Evolutionary conservation across 768 basidiomycete species (phyloP).

Genomic region (Calocybe gangraenosa): DNA sequence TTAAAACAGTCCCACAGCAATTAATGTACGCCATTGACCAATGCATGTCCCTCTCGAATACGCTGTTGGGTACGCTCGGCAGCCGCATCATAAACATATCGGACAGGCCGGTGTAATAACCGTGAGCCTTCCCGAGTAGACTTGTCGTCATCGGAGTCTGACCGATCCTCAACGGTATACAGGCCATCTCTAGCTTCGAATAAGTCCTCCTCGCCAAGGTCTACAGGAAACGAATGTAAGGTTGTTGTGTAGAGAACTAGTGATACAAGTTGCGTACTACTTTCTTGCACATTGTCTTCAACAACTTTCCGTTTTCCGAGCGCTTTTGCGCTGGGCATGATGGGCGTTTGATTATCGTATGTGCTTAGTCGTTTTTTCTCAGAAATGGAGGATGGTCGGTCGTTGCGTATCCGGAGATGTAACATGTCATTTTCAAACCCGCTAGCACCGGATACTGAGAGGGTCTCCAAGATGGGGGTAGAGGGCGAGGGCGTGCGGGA

Average conservation of each 20-base stretch:
- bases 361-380: slow-evolving; percentile 1
- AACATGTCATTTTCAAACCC: slow-evolving; percentile 19
- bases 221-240: neutral
- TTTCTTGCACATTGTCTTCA: slow-evolving; percentile 44
- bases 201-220: slow-evolving; percentile 54
- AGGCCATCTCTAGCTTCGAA: slow-evolving; percentile 39
- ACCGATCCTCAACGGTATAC: slow-evolving; percentile 26
- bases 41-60: slow-evolving; percentile 37
- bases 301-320: slow-evolving; percentile 77
- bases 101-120: slow-evolving; percentile 45
- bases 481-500: slow-evolving; percentile 76
- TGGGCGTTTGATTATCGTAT: slow-evolving; percentile 34
- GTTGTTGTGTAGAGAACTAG: neutral
- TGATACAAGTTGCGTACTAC: slow-evolving; percentile 31
- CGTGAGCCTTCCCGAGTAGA: slow-evolving; percentile 18
- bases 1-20: no score
- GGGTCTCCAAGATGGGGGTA: slow-evolving; percentile 23
- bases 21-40: slow-evolving; percentile 47
- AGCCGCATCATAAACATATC: slow-evolving; percentile 90
- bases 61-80: slow-evolving; percentile 73
- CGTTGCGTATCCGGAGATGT: slow-evolving; percentile 14
- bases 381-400: slow-evolving; percentile 4
- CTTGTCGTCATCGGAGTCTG: slow-evolving; percentile 46
- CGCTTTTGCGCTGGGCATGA: slow-evolving; percentile 79
- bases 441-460: slow-evolving; percentile 5